Percentiles rank a stretch among this genome's conserved stretches.
Evolutionary conservation across 768 basidiomycete species (phyloP).

Genomic region (Jaapia argillacea): DNA sequence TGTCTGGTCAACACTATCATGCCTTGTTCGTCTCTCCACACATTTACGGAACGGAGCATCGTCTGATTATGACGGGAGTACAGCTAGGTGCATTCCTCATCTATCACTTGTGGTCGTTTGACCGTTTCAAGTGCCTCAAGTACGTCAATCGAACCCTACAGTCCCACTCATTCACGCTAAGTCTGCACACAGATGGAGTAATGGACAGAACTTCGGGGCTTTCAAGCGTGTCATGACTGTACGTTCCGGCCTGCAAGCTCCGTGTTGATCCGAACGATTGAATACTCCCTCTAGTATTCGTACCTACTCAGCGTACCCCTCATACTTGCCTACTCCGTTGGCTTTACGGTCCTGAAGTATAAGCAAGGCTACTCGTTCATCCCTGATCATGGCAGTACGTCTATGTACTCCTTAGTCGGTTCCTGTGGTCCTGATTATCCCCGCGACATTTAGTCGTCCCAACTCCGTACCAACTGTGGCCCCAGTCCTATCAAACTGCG

Average conservation of each 20-base stretch:
- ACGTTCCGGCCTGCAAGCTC: conserved; percentile 12
- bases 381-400: conserved; percentile 42
- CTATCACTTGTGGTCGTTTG: conserved; percentile 73
- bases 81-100: conserved; percentile 56
- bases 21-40: conserved; percentile 30
- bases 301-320: conserved; percentile 58
- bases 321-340: conserved; percentile 45
- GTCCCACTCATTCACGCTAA: not conserved
- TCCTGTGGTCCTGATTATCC: conserved; percentile 2
- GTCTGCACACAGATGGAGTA: conserved; percentile 48
- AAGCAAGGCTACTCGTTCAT: conserved; percentile 45
- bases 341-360: conserved; percentile 68
- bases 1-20: conserved; percentile 49
- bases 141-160: conserved; percentile 18
- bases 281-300: conserved; percentile 42
- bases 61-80: no score
- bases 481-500: conserved; percentile 27
- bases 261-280: not conserved
- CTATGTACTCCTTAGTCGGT: not conserved
- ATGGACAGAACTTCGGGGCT: conserved; percentile 54
- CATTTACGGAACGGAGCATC: no score
- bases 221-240: conserved; percentile 87
- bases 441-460: conserved; percentile 49
- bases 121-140: conserved; percentile 67
- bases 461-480: conserved; percentile 54